phyloP scores from a whole-genome alignment of 1,284 basidiomycete genomes.

The Mycosarcoma maydis region DNA sequence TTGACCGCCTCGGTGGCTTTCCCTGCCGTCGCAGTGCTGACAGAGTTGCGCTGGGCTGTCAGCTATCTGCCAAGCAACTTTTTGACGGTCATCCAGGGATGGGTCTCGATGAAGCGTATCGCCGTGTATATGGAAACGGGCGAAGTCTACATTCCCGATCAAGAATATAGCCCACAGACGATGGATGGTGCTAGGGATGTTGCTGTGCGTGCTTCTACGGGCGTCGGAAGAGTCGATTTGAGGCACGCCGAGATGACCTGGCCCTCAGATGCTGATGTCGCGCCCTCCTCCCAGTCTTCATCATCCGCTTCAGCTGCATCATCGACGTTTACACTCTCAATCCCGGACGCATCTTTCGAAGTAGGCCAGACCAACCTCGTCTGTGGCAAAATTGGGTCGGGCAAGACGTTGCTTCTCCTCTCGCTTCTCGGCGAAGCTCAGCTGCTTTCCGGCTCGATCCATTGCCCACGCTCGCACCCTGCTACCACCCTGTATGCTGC shows the following conservation, averaged over 20 bases:
- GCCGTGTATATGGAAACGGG: conserved; percentile 75
- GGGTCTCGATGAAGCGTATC: conserved; percentile 81
- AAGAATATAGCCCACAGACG: conserved; percentile 10
- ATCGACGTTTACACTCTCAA: conserved; percentile 21
- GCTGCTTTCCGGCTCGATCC: conserved; percentile 33
- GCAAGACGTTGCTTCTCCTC: conserved; percentile 60
- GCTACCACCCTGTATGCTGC: conserved; percentile 13
- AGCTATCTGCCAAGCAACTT: conserved; percentile 39
- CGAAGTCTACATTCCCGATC: conserved; percentile 78
- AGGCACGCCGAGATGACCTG: conserved; percentile 25
- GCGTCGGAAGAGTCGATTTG: conserved; percentile 7
- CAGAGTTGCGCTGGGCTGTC: conserved; percentile 36
- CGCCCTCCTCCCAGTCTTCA: not conserved
- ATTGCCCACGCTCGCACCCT: conserved; percentile 47
- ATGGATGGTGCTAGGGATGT: conserved; percentile 5
- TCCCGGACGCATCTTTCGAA: conserved; percentile 18
- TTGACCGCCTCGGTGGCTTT: conserved; percentile 40
- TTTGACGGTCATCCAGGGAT: conserved; percentile 70
- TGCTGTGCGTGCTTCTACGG: not conserved
- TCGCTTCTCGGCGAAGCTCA: conserved; percentile 61
- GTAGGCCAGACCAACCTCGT: conserved; percentile 31
- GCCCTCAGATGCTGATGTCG: conserved; percentile 10
- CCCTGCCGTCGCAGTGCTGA: conserved; percentile 38
- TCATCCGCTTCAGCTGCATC: not conserved
- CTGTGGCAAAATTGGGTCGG: conserved; percentile 63